These are phyloP conservation scores for Colletotrichum orchidophilum DNA, from an alignment of 2,329 filamentous ascomycete species.

Conservation along the genomic window DNA sequence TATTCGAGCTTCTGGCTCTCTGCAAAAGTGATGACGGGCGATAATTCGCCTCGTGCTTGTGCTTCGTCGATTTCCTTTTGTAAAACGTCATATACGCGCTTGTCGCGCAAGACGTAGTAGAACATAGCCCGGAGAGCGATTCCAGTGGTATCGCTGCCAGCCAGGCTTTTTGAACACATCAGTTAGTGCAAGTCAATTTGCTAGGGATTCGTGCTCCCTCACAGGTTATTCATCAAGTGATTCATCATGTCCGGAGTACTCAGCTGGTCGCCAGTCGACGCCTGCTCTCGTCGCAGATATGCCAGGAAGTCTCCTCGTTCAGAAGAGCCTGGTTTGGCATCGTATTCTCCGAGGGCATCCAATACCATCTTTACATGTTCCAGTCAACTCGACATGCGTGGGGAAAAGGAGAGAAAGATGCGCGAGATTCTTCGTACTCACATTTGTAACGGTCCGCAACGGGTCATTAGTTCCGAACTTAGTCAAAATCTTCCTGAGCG, in stretches of 20 bases:
- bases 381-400: not conserved
- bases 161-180: not conserved
- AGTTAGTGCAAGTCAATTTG: not conserved
- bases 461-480: constrained; percentile 62
- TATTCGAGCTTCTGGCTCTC: not conserved
- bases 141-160: not conserved
- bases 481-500: constrained; percentile 40
- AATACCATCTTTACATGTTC: not conserved
- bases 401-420: not conserved
- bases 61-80: not conserved
- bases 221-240: not conserved
- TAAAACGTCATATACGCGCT: not conserved
- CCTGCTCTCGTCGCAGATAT: not conserved
- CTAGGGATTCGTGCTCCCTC: not conserved
- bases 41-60: not conserved
- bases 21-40: not conserved
- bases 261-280: not conserved
- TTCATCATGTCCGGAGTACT: not conserved
- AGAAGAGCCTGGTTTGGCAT: not conserved
- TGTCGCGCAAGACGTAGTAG: not conserved
- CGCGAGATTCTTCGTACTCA: not conserved
- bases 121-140: not conserved
- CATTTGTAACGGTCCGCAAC: constrained; percentile 49
- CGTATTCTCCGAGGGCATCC: not conserved
- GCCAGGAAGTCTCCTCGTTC: not conserved